Evolutionary conservation across 2,329 filamentous ascomycete genomes (phyloP).

Genomic region (Verticillium longisporum): DNA sequence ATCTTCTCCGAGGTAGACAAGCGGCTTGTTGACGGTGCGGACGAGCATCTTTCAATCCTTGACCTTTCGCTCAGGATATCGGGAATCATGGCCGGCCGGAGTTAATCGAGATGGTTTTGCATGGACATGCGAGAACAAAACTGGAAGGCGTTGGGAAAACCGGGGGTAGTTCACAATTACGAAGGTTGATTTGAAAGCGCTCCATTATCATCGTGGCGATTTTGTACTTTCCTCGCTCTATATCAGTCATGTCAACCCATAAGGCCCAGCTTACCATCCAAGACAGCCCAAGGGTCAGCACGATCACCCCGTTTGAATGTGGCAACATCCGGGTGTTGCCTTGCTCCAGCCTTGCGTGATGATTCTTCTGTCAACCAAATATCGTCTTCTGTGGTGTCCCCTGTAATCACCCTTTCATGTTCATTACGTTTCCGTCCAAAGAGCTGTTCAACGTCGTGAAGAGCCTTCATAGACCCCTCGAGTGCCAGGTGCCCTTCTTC

Average conservation of each 20-base stretch:
- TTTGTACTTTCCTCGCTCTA: background rate
- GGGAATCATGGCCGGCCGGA: constrained; percentile 51
- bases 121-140: background rate
- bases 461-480: constrained; percentile 40
- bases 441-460: constrained; percentile 43
- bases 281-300: constrained; percentile 40
- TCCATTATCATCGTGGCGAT: background rate
- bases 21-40: constrained; percentile 85
- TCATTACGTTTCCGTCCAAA: constrained; percentile 28
- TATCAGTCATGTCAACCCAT: constrained; percentile 22
- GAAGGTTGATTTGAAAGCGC: background rate
- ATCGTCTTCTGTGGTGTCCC: constrained; percentile 20
- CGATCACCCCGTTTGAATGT: constrained; percentile 15
- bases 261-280: constrained; percentile 49
- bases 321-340: constrained; percentile 12
- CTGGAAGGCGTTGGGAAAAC: background rate
- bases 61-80: constrained; percentile 80
- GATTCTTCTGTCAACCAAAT: constrained; percentile 29
- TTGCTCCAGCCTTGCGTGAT: constrained; percentile 16
- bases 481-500: constrained; percentile 52
- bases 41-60: constrained; percentile 87
- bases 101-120: background rate
- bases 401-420: constrained; percentile 13
- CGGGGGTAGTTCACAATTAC: background rate
- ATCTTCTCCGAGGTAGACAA: constrained; percentile 95